Base-by-base conservation (phyloP, 108 stramenopile species). In the Nitzschia inconspicua region DNA sequence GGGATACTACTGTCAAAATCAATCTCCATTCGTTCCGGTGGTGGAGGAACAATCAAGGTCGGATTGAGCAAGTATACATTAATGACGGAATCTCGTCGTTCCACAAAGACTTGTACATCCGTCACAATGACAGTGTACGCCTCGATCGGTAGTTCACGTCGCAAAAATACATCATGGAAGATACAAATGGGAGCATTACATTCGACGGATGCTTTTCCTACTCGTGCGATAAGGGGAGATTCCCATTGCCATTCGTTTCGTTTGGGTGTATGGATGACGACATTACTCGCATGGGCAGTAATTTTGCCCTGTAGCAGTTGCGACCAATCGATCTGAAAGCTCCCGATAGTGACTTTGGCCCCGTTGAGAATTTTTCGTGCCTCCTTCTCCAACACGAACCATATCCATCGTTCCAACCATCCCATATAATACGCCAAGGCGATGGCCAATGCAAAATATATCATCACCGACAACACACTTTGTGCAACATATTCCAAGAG, bases 31-130 rank as follows among this genome's bases (percentile, higher is more conserved):
- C 11, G 14, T 14, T 43, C 59, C 10, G 68, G 68, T 27, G 75
- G 55, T 44, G 67, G 68, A 19, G 80, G 76, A 22, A 82, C 27
- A 25, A 64, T 51, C 3, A 68, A 30, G 16, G 44, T 59, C 11
- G 46, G 49, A 68, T 84, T 78, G 29, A 74, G 42, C 14, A 84
- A 54, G 43, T 78, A 78, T 11, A 84, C 74, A 55, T 84, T 84
- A 47, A 80, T 66, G 18, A 84, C 62, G 39, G 69, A 41, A n/a
- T 70, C 60, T 18, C 60, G 57, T 26, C 77, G 75, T 47, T 84
- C 83, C 32, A 84, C 49, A 65, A 84, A 84, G 5, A 77, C 73
- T 68, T 84, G 83, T 16, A 75, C 68, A 51, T 84, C 83, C 9
- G 70, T 32, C 14, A 80, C 34, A 6, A 55, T 23, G 19, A 78